phyloP scores from a whole-genome alignment of 2,329 filamentous ascomycete genomes.

The Fusarium sp. region DNA sequence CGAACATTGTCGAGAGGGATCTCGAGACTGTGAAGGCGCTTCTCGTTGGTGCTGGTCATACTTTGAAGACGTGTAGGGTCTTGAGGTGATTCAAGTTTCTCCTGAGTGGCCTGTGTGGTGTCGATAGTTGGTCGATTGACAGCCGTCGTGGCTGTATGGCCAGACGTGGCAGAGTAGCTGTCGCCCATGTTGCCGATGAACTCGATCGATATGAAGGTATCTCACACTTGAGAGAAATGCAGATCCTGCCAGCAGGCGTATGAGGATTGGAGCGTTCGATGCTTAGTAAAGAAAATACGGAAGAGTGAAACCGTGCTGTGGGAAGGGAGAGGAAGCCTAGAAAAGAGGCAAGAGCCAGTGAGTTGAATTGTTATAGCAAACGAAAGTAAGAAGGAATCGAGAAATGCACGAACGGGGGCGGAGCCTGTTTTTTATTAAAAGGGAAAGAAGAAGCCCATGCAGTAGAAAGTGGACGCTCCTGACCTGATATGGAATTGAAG shows the following conservation, averaged over 20 bases:
- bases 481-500: conserved; percentile 34
- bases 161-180: conserved; percentile 32
- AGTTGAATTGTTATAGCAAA: conserved; percentile 12
- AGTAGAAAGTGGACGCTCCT: conserved; percentile 23
- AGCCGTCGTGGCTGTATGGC: conserved; percentile 27
- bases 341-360: conserved; percentile 2
- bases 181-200: conserved; percentile 38
- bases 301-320: neutral
- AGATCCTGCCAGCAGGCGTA: conserved; percentile 44
- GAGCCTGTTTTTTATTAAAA: conserved; percentile 15
- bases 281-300: neutral
- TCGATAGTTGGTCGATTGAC: conserved; percentile 34
- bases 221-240: neutral
- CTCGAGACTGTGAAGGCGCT: conserved; percentile 43
- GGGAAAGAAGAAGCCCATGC: conserved; percentile 17
- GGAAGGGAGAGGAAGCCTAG: conserved; percentile 16
- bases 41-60: conserved; percentile 20
- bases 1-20: conserved; percentile 46
- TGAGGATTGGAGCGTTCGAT: neutral
- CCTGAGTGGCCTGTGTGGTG: conserved; percentile 11
- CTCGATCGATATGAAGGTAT: conserved; percentile 2
- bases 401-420: conserved; percentile 19
- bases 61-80: conserved; percentile 30
- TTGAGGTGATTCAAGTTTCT: conserved; percentile 5
- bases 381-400: conserved; percentile 28